Evolutionary conservation across 331 rosid species (phyloP).

Genomic region (Malus hybrid): DNA sequence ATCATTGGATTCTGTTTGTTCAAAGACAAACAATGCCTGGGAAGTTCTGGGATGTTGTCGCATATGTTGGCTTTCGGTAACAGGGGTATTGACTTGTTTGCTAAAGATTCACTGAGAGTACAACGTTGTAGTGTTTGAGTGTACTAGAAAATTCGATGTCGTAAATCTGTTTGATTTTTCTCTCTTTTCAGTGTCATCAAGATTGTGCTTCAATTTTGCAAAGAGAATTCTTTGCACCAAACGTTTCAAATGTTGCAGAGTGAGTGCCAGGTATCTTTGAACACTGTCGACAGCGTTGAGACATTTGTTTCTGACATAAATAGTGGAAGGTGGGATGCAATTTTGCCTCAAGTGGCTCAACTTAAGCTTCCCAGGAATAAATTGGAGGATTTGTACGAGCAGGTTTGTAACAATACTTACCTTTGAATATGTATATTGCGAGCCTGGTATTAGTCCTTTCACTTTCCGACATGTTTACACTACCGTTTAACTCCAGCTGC

Average conservation of each 20-base stretch:
- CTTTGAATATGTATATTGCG: not conserved
- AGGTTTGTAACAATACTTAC: slow-evolving; percentile 35
- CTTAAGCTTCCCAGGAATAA: slow-evolving; percentile 93
- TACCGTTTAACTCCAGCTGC: not conserved
- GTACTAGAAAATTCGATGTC: not conserved
- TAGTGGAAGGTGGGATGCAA: slow-evolving; percentile 94
- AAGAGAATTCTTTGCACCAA: slow-evolving; percentile 91
- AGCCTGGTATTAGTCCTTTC: not conserved
- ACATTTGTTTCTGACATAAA: slow-evolving; percentile 88
- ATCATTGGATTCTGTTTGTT: not conserved
- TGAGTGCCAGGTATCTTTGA: slow-evolving; percentile 95
- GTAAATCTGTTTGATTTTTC: not conserved
- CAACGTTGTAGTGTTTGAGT: not conserved
- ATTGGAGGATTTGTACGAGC: slow-evolving; percentile 96
- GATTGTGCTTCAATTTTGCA: slow-evolving; percentile 97
- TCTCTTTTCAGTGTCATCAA: slow-evolving; percentile 64
- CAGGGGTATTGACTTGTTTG: not conserved
- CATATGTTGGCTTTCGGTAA: not conserved
- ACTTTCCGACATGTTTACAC: not conserved
- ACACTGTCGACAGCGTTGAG: slow-evolving; percentile 94
- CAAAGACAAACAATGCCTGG: not conserved
- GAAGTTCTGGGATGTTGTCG: not conserved
- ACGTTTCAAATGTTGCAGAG: slow-evolving; percentile 86
- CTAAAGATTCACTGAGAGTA: not conserved
- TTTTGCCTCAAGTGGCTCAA: slow-evolving; percentile 93